A percentile compares a stretch with the other conserved stretches of the same genome.
Evolutionary conservation across 2,329 filamentous ascomycete genomes (phyloP).

Genomic region (Pseudogymnoascus sp.): DNA sequence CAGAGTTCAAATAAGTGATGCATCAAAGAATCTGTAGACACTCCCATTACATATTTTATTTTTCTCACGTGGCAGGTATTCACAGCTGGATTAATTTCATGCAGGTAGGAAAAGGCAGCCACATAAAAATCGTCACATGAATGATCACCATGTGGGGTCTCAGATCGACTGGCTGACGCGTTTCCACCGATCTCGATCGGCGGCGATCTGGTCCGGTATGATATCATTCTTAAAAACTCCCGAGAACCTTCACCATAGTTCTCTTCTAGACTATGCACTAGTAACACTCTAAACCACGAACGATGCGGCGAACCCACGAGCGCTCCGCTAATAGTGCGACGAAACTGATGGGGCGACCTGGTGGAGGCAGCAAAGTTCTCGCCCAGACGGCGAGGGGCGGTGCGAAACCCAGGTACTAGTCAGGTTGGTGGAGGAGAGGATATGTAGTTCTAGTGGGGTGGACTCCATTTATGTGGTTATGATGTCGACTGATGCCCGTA

Average conservation of each 20-base stretch:
- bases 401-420: constrained; percentile 5
- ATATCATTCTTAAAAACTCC: neutral
- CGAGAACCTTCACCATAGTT: neutral
- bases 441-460: neutral
- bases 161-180: constrained; percentile 7
- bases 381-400: neutral
- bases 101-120: neutral
- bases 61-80: neutral
- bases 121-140: constrained; percentile 3
- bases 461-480: neutral
- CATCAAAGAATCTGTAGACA: neutral
- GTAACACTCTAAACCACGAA: constrained; percentile 6
- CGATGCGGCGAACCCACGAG: constrained; percentile 1
- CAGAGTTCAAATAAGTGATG: neutral
- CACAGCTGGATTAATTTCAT: neutral
- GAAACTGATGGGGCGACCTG: neutral
- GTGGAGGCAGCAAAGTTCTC: neutral
- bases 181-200: neutral
- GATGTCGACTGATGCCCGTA: constrained; percentile 3
- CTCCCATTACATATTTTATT: neutral
- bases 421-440: constrained; percentile 5
- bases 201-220: neutral
- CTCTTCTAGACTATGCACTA: neutral
- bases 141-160: constrained; percentile 5
- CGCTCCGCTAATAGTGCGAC: neutral